Conservation (phyloP, 108 stramenopile species). For the Fistulifera solaris region DNA sequence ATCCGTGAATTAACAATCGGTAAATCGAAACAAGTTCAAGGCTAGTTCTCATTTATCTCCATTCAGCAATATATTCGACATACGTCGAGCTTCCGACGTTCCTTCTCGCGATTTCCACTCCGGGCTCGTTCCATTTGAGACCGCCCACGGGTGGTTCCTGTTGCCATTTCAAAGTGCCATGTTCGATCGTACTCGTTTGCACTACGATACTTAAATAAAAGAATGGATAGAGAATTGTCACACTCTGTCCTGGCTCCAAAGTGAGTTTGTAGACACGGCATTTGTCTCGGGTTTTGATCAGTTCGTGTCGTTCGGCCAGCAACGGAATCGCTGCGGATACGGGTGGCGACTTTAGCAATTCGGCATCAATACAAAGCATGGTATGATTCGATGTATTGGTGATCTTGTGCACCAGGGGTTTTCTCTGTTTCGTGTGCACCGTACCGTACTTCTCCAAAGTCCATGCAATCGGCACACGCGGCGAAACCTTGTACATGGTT, state of each 20-base stretch:
- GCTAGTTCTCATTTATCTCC: conserved; percentile 30
- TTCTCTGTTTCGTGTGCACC: conserved; percentile 28
- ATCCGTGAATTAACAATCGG: too few species aligned
- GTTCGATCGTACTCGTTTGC: conserved; percentile 8
- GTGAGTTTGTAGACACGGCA: conserved; percentile 54
- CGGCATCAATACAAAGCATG: conserved; percentile 64
- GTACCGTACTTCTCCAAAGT: conserved; percentile 53
- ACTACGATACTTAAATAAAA: conserved; percentile 48
- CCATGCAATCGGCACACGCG: conserved; percentile 46
- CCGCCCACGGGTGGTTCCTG: conserved; percentile 18
- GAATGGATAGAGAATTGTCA: conserved; percentile 50
- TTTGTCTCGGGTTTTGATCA: conserved; percentile 40
- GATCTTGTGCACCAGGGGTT: conserved; percentile 58
- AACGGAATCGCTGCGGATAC: conserved; percentile 27
- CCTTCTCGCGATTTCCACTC: conserved; percentile 17
- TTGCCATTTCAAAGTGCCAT: conserved; percentile 15
- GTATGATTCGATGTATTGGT: conserved; percentile 29
- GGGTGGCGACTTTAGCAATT: conserved; percentile 50
- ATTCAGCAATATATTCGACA: conserved; percentile 60
- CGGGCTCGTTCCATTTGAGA: conserved; percentile 41
- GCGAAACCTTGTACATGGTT: conserved; percentile 57
- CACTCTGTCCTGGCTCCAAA: conserved; percentile 41
- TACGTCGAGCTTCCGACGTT: conserved; percentile 33
- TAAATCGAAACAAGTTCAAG: too few species aligned
- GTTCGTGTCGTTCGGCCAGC: conserved; percentile 34